Base-by-base conservation (phyloP, 2,329 filamentous ascomycete genomes). In the Knoxdaviesia proteae region DNA sequence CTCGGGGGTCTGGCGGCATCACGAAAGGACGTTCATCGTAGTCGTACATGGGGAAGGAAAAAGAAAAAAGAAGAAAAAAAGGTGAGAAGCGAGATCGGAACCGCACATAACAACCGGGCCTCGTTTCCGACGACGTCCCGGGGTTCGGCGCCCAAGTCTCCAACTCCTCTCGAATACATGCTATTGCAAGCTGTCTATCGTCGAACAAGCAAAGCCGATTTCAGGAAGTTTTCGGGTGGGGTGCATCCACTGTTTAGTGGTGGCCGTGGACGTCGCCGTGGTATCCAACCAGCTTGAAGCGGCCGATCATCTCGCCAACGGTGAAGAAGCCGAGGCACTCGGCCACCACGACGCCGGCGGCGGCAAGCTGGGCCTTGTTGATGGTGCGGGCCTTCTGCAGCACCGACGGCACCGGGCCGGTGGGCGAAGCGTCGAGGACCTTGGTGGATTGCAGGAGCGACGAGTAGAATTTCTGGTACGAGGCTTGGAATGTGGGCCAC, bases 301-400 rank as follows among this genome's bases (percentile, higher is more conserved):
- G 75, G 55, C 90, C 90, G 55, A 98, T 77, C 62, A 98, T 96
- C 72, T 96, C 87, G 50, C 90, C 90, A 44, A 96, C 75, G 47
- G 87, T 92, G 73, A 96, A 98, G 74, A 98, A 98, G 47, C 90
- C 90, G 51, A 98, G 64, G 41, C 84, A 72, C 67, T 98, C 88
- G 44, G 87, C 87, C 40, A 70, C 63, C 48, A 94, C 67, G 46
- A 98, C 81, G 52, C 81, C 83, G 47, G 71, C 80, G 43, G 80
- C 63, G 44, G 72, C 71, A 52, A 88, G 59, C 61, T 93, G 79
- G 52, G 75, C 69, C 50, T 64, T 67, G 61, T 74, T 80, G 54
- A 90, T 54, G 20, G 20, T 20, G 64, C 76, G 81, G 58, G 82
- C 76, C 55, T 82, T 57, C 50, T 60, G 60, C 53, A 63, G 54